Conservation (phyloP, 306 rosid genomes). For the Purshia tridentata region DNA sequence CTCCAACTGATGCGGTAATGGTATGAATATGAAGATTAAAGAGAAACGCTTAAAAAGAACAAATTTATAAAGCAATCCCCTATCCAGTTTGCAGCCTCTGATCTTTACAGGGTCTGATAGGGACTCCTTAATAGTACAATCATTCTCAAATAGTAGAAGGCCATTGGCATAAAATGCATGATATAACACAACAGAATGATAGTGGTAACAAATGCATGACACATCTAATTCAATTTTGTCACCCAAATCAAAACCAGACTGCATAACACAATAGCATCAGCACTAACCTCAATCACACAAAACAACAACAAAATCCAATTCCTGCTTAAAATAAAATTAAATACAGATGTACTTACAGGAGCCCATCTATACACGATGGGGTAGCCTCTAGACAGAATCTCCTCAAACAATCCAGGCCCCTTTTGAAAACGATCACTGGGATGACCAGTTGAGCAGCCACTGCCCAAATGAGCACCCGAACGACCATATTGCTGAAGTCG, state of each 20-base stretch:
- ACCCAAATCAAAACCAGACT: neutral
- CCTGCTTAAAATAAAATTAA: constrained; percentile 4
- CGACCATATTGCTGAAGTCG: constrained; percentile 75
- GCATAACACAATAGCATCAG: neutral
- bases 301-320: too few species aligned
- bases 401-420: constrained; percentile 57
- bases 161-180: neutral
- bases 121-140: neutral
- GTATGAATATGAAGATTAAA: neutral
- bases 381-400: constrained; percentile 53
- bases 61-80: neutral
- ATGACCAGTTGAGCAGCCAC: constrained; percentile 4
- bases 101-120: neutral
- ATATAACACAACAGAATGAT: neutral
- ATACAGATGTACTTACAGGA: constrained; percentile 53
- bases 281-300: constrained; percentile 1
- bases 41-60: neutral
- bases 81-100: neutral
- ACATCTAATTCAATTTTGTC: constrained; percentile 4
- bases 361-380: constrained; percentile 85
- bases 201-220: neutral
- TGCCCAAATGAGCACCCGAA: constrained; percentile 70
- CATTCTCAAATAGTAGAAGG: neutral
- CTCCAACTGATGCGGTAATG: neutral
- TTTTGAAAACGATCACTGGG: constrained; percentile 24